Conservation (phyloP, 2,329 filamentous ascomycete genomes). For the Alternaria incomplexa region DNA sequence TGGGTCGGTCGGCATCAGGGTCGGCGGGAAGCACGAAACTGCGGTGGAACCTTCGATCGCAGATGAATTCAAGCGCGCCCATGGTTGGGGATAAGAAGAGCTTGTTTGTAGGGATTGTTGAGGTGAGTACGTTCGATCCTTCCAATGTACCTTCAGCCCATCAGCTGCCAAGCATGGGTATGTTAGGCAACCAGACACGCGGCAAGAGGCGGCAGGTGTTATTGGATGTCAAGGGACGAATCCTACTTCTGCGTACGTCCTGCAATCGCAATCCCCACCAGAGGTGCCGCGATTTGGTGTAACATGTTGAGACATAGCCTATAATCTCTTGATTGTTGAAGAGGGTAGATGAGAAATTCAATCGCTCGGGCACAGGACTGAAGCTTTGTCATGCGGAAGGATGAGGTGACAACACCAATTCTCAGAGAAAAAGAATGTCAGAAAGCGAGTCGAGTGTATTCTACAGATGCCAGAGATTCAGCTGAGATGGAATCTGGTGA, state of each 20-base stretch:
- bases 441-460: background rate
- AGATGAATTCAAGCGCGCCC: conserved; percentile 37
- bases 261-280: background rate
- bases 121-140: background rate
- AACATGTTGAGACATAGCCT: background rate
- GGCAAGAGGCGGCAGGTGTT: background rate
- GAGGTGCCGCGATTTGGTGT: background rate
- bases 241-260: background rate
- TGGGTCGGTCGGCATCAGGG: conserved; percentile 19
- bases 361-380: background rate
- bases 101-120: background rate
- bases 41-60: conserved; percentile 36
- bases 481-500: background rate
- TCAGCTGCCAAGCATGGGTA: background rate
- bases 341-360: background rate
- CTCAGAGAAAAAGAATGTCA: background rate
- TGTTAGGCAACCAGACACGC: background rate
- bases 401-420: background rate
- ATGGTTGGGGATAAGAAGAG: conserved; percentile 2
- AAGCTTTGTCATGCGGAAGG: background rate
- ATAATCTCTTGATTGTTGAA: background rate
- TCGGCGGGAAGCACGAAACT: conserved; percentile 31
- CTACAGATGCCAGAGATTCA: background rate
- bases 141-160: background rate
- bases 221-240: background rate